Base-by-base conservation (phyloP, 2,329 filamentous ascomycete genomes). In the Sarocladiaceae sp. region DNA sequence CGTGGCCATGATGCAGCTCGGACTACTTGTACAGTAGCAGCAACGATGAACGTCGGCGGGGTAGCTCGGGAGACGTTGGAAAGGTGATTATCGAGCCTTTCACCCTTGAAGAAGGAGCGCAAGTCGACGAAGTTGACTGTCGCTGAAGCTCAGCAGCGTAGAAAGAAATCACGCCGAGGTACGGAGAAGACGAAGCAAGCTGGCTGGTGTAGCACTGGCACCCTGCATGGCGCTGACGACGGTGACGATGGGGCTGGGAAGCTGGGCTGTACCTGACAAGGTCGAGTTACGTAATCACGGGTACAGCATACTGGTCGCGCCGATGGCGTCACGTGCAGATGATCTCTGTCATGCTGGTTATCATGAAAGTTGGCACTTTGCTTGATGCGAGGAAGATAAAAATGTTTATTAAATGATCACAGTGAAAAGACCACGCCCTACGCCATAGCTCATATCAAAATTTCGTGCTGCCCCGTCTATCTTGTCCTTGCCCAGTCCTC, bases 1-100 rank as follows among this genome's bases (percentile, higher is more conserved):
- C 54, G 75, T 76, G 55, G 76, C 72, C 71, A 73, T 73, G 56
- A 57, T 65, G 56, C 52, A 58, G 53, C 29, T 37, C 18, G 20
- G 18, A n/a, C 28, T 49, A 28, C 28, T 23, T 7, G 18, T 28
- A 13, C 47, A 50, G 47, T 31, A 50, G 47, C 29, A 25, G 18
- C 33, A 13, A 22, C 20, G 31, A 12, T 47, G 28, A 6, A 22
- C 15, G 23, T 37, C 60, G 57, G 65, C 59, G 62, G 65, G 64
- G 63, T 64, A 64, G 64, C 64, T 67, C 58, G 54, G 54, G 54
- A 58, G 28, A 33, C 44, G 44, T 31, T 17, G 18, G 15, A 33
- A 12, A 10, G 28, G 11, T 20, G n/a, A 11, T 18, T 31, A 22
- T 48, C 17, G 44, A 20, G 26, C 17, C 26, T 31, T 29, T 15